Conservation (phyloP, 768 basidiomycete species). For the Pisolithus microcarpus region DNA sequence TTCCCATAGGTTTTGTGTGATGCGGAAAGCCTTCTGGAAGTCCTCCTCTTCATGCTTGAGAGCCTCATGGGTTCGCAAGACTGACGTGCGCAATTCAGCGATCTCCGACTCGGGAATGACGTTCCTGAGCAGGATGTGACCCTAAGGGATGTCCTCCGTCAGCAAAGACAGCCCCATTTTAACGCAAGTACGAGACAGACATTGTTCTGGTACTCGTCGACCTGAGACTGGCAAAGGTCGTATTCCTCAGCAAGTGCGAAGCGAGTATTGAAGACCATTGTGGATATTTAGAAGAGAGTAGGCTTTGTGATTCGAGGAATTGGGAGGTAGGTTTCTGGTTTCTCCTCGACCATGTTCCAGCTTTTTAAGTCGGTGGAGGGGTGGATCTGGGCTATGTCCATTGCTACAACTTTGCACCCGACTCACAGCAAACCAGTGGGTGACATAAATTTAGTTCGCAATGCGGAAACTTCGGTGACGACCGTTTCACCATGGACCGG, state of each 20-base stretch:
- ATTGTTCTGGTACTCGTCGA: constrained; percentile 1
- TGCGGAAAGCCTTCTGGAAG: constrained; percentile 5
- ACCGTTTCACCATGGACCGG: too few species aligned
- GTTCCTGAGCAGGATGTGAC: background rate
- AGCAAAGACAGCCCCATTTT: background rate
- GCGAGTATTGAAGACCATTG: background rate
- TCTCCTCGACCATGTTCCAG: background rate
- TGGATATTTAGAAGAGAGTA: background rate
- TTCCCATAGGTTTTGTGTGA: constrained; percentile 3
- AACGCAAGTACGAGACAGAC: background rate
- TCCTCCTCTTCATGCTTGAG: constrained; percentile 1
- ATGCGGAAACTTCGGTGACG: too few species aligned
- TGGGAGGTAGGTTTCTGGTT: background rate
- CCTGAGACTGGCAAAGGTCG: background rate
- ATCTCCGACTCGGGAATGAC: background rate
- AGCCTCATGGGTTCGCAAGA: background rate
- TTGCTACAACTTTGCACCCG: background rate
- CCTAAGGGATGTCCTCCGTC: background rate
- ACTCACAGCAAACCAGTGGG: background rate
- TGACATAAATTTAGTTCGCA: too few species aligned
- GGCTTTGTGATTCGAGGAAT: background rate
- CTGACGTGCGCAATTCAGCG: constrained; percentile 1
- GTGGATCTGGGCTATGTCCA: background rate
- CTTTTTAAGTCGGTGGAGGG: background rate
- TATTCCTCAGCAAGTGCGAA: background rate